Percentiles rank a stretch among this genome's conserved stretches.
phyloP scores from a whole-genome alignment of 169 alveolate species.

The Plasmodium malariae region DNA sequence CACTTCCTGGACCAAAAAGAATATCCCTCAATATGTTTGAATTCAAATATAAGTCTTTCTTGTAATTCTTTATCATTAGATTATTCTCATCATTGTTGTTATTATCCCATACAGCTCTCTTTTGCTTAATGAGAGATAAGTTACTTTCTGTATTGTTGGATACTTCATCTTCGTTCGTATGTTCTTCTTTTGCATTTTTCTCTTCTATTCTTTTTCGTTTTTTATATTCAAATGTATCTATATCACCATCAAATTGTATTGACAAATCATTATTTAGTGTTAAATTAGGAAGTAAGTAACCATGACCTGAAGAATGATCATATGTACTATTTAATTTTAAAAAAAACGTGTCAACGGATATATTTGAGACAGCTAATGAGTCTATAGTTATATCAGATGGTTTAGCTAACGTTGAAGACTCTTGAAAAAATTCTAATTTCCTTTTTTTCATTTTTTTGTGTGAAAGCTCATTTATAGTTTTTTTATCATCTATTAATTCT shows the following conservation, averaged over 20 bases:
- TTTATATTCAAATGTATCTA: constrained; percentile 69
- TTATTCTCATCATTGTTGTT: constrained; percentile 4
- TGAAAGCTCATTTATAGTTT: constrained; percentile 24
- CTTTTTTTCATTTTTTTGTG: constrained; percentile 63
- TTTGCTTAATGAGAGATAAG: neutral
- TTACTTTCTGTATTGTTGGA: neutral
- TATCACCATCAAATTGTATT: constrained; percentile 77
- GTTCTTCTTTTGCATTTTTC: neutral
- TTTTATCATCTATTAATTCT: constrained; percentile 50
- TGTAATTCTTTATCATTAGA: constrained; percentile 10
- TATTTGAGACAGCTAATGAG: constrained; percentile 42
- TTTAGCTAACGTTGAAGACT: constrained; percentile 71
- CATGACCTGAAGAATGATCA: constrained; percentile 48
- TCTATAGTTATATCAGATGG: constrained; percentile 69
- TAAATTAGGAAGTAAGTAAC: constrained; percentile 62
- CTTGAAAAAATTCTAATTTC: constrained; percentile 63
- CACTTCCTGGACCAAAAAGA: constrained; percentile 15
- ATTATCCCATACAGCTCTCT: neutral
- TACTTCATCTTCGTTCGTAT: neutral
- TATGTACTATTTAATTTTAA: constrained; percentile 72
- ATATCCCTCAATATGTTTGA: constrained; percentile 42
- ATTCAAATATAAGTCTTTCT: constrained; percentile 21
- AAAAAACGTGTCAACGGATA: constrained; percentile 72
- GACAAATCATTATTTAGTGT: constrained; percentile 69
- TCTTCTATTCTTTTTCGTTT: constrained; percentile 40